Percentiles rank a stretch among this genome's conserved stretches.
These are phyloP conservation scores for Phytophthora agathidicida DNA, from an alignment of 352 stramenopile species.

Conservation along the genomic window DNA sequence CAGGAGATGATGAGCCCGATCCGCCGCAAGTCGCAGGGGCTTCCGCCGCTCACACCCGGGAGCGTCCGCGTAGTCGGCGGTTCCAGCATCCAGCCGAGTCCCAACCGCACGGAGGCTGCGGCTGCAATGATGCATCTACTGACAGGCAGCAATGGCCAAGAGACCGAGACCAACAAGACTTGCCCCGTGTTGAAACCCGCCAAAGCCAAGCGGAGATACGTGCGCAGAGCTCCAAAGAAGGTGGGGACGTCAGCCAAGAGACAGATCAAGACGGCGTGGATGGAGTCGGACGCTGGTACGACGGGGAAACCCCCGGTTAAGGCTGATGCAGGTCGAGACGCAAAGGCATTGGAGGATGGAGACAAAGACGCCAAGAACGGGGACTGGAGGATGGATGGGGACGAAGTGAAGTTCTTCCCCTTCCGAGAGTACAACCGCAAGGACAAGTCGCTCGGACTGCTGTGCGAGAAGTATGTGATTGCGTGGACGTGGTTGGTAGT, in stretches of 20 bases:
- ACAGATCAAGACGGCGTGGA: slow-evolving; percentile 42
- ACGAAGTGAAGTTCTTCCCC: slow-evolving; percentile 60
- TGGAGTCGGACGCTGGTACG: slow-evolving; percentile 11
- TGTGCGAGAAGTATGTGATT: slow-evolving; percentile 92
- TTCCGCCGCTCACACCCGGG: slow-evolving; percentile 30
- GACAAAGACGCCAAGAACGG: slow-evolving; percentile 27
- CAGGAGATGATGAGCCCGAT: slow-evolving; percentile 53
- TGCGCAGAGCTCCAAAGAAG: slow-evolving; percentile 65
- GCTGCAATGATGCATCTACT: slow-evolving; percentile 85
- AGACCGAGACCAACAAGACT: slow-evolving; percentile 12
- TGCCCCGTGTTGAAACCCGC: slow-evolving; percentile 16
- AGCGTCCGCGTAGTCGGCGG: slow-evolving; percentile 9
- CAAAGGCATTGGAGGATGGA: slow-evolving; percentile 11
- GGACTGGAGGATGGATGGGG: slow-evolving; percentile 37
- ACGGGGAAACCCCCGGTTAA: slow-evolving; percentile 14
- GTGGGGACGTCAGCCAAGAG: slow-evolving; percentile 42
- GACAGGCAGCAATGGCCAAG: slow-evolving; percentile 24
- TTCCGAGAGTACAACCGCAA: slow-evolving; percentile 90
- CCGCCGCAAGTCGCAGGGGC: slow-evolving; percentile 21
- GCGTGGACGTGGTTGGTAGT: slow-evolving; percentile 22
- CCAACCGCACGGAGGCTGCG: slow-evolving; percentile 78
- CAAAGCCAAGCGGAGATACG: slow-evolving; percentile 70
- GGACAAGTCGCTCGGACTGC: slow-evolving; percentile 83
- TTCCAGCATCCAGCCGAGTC: slow-evolving; percentile 68
- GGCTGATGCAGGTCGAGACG: not conserved